Evolutionary conservation across 176 grass and related monocot species (phyloP).

Genomic region (Cenchrus purpureus): DNA sequence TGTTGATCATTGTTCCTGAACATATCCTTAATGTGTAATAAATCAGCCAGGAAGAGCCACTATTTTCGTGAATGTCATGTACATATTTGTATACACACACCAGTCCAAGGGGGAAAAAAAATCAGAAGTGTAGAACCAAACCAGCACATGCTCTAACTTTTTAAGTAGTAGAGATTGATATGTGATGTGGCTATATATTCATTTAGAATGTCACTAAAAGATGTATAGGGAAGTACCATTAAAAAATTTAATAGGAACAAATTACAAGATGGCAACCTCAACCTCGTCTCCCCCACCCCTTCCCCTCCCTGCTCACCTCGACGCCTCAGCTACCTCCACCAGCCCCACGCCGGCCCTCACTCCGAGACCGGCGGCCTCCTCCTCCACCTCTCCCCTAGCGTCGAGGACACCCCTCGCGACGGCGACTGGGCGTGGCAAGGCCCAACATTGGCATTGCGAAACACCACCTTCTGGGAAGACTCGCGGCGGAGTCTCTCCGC

Average conservation of each 20-base stretch:
- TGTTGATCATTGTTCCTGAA: neutral
- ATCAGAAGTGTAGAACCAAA: neutral
- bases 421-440: too few relatives aligned
- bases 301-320: too few relatives aligned
- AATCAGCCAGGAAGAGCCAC: neutral
- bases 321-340: too few relatives aligned
- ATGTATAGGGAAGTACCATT: neutral
- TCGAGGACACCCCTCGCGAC: too few relatives aligned
- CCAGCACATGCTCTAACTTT: neutral
- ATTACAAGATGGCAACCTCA: too few relatives aligned
- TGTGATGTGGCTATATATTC: conserved; percentile 1
- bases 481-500: too few relatives aligned
- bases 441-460: too few relatives aligned
- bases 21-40: neutral
- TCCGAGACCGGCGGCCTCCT: too few relatives aligned
- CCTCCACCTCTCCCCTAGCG: too few relatives aligned
- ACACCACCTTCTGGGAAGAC: too few relatives aligned
- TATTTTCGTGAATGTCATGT: neutral
- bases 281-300: too few relatives aligned
- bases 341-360: too few relatives aligned
- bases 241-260: neutral
- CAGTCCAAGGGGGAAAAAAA: neutral
- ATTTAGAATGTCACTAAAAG: conserved; percentile 6
- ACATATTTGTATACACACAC: neutral
- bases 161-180: conserved; percentile 1